These are phyloP conservation scores for Alternaria atra DNA, from an alignment of 2,329 filamentous ascomycete species.

Conservation along the genomic window DNA sequence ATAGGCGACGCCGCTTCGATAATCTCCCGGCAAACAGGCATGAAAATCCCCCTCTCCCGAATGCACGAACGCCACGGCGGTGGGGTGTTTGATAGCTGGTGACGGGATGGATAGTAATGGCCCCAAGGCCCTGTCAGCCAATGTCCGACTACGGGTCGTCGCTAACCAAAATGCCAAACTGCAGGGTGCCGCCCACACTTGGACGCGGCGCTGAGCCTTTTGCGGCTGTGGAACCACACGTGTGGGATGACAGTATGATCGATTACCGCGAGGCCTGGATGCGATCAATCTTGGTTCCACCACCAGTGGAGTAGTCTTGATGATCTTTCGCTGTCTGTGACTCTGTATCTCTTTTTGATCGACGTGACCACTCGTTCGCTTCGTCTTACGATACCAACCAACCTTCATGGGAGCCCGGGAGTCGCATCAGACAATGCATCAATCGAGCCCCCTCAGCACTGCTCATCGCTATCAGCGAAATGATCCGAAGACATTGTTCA, in stretches of 20 bases:
- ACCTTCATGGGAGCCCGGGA: neutral
- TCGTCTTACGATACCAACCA: neutral
- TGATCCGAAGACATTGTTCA: conserved; percentile 21
- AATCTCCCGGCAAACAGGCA: conserved; percentile 17
- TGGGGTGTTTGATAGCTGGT: conserved; percentile 42
- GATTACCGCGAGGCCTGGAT: conserved; percentile 2
- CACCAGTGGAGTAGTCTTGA: neutral
- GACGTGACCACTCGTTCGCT: neutral
- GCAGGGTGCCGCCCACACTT: conserved; percentile 29
- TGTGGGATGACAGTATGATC: conserved; percentile 36
- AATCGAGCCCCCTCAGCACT: conserved; percentile 6
- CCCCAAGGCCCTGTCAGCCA: conserved; percentile 30
- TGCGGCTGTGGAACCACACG: conserved; percentile 35
- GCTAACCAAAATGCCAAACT: conserved; percentile 21
- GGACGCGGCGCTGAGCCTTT: conserved; percentile 19
- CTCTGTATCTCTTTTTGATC: conserved; percentile 5
- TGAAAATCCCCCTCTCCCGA: conserved; percentile 8
- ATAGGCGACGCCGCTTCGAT: conserved; percentile 22
- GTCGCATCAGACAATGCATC: conserved; percentile 5
- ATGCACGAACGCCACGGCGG: conserved; percentile 31
- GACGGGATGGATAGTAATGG: conserved; percentile 10
- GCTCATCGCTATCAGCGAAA: conserved; percentile 19
- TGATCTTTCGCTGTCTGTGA: neutral
- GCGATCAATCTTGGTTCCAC: neutral
- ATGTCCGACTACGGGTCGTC: conserved; percentile 29